Percentiles rank a stretch among this genome's conserved stretches.
phyloP scores from a whole-genome alignment of 1,139 yeast species.

The Zygosaccharomyces pseudobailii region DNA sequence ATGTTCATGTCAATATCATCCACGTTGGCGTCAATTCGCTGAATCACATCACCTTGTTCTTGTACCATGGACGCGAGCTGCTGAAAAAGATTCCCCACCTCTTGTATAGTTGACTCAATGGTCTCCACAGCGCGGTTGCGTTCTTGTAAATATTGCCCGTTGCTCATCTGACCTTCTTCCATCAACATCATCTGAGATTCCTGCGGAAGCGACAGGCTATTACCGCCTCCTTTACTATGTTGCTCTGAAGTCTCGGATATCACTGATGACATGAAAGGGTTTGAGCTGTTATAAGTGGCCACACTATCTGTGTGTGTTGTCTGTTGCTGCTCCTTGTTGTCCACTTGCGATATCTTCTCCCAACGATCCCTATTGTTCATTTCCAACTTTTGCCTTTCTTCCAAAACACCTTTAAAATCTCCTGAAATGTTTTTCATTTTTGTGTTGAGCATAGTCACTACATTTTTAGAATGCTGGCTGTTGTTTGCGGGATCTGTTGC shows the following conservation, averaged over 20 bases:
- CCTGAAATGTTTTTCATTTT: slow-evolving; percentile 90
- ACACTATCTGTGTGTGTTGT: slow-evolving; percentile 8
- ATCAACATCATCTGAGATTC: slow-evolving; percentile 67
- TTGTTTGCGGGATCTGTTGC: slow-evolving; percentile 31
- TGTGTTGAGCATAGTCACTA: slow-evolving; percentile 77
- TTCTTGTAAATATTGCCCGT: slow-evolving; percentile 67
- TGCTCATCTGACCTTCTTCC: slow-evolving; percentile 57
- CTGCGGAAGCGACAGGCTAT: slow-evolving; percentile 57
- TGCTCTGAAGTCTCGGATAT: slow-evolving; percentile 36
- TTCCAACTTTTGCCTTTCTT: slow-evolving; percentile 80
- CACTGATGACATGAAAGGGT: slow-evolving; percentile 35
- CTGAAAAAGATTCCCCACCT: slow-evolving; percentile 90
- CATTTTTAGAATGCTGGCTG: slow-evolving; percentile 65
- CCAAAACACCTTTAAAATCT: slow-evolving; percentile 83
- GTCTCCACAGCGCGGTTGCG: slow-evolving; percentile 91
- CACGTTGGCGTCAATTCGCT: slow-evolving; percentile 90
- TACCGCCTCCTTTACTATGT: slow-evolving; percentile 28
- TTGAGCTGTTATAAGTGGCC: slow-evolving; percentile 31
- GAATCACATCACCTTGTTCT: slow-evolving; percentile 95
- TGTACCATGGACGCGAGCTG: slow-evolving; percentile 97
- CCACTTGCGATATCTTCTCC: slow-evolving; percentile 58
- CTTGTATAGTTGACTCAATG: slow-evolving; percentile 91
- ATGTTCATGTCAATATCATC: slow-evolving; percentile 89
- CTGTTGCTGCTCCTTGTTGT: slow-evolving; percentile 3
- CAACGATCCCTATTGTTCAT: slow-evolving; percentile 75